A percentile compares a stretch with the other conserved stretches of the same genome.
Conservation (phyloP, 192 early-diverging fungal species). For the Coemansia sp. region DNA sequence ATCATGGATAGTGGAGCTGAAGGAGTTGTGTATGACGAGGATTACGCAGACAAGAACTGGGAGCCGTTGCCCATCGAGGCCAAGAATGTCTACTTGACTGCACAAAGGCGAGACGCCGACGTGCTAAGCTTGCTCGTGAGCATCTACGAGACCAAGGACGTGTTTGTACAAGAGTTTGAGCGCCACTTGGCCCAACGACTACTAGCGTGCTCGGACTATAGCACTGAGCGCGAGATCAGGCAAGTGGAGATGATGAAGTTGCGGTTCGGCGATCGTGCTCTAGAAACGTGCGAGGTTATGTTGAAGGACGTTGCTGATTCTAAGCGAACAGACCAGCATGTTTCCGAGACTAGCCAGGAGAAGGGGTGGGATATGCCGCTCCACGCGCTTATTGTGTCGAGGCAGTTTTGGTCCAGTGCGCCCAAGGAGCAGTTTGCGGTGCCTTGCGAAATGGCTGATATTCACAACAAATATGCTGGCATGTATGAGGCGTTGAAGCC, state of each 20-base stretch:
- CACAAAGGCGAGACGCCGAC: slow-evolving; percentile 54
- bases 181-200: slow-evolving; percentile 56
- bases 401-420: slow-evolving; percentile 64
- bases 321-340: slow-evolving; percentile 59
- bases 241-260: slow-evolving; percentile 77
- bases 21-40: slow-evolving; percentile 56
- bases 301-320: slow-evolving; percentile 77
- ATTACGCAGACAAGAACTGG: slow-evolving; percentile 57
- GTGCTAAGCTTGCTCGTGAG: slow-evolving; percentile 66
- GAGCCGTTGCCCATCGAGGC: slow-evolving; percentile 65
- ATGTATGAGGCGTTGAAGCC: slow-evolving; percentile 58
- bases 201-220: slow-evolving; percentile 52
- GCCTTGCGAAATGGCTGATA: slow-evolving; percentile 45
- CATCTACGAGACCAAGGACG: slow-evolving; percentile 69
- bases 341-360: slow-evolving; percentile 28
- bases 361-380: slow-evolving; percentile 30
- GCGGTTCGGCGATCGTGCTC: slow-evolving; percentile 62
- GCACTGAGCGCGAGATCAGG: slow-evolving; percentile 59
- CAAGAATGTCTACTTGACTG: slow-evolving; percentile 23
- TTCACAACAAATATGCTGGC: slow-evolving; percentile 47
- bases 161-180: slow-evolving; percentile 74
- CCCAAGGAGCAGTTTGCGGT: slow-evolving; percentile 29
- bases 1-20: slow-evolving; percentile 23
- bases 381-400: slow-evolving; percentile 57
- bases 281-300: slow-evolving; percentile 78